Conservation (phyloP, 192 early-diverging fungal species). For the Kickxella alabastrina region DNA sequence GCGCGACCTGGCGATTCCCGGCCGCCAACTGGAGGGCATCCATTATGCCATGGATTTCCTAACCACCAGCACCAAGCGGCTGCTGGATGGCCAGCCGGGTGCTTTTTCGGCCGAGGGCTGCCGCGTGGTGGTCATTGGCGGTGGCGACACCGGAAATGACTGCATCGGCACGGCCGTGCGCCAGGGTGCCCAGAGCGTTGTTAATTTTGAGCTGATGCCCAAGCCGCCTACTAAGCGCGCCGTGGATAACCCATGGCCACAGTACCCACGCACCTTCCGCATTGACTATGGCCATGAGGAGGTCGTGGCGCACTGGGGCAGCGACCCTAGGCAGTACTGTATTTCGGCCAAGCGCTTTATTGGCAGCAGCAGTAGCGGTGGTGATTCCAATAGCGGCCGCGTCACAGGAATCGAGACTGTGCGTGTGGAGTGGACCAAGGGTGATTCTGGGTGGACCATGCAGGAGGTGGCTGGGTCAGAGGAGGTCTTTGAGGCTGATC, state of each 20-base stretch:
- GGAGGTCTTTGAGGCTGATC: slow-evolving; percentile 80
- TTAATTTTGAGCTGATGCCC: slow-evolving; percentile 97
- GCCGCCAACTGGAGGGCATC: slow-evolving; percentile 81
- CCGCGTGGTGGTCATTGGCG: slow-evolving; percentile 95
- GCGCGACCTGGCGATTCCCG: slow-evolving; percentile 86
- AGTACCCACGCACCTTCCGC: slow-evolving; percentile 93
- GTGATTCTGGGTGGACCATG: slow-evolving; percentile 80
- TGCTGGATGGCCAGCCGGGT: no score
- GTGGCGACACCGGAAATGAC: slow-evolving; percentile 96
- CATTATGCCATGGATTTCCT: slow-evolving; percentile 99
- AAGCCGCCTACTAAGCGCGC: slow-evolving; percentile 80
- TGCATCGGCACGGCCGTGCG: slow-evolving; percentile 93
- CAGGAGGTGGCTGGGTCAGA: slow-evolving; percentile 81
- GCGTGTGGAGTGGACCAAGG: slow-evolving; percentile 94
- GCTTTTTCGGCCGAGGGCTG: slow-evolving; percentile 89
- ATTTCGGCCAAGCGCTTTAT: slow-evolving; percentile 96
- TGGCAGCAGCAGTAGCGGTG: slow-evolving; percentile 66
- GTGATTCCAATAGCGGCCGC: no score
- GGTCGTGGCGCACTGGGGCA: slow-evolving; percentile 80
- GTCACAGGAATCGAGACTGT: slow-evolving; percentile 92
- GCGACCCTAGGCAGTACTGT: slow-evolving; percentile 93
- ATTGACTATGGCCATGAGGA: slow-evolving; percentile 97
- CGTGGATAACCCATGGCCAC: slow-evolving; percentile 95
- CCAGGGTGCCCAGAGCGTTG: slow-evolving; percentile 83
- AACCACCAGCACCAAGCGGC: slow-evolving; percentile 80